Evolutionary conservation across 129 eudicot genomes (phyloP), one percentile per base, ranked within the genome.

Genomic region (Scalesia atractyloides): DNA sequence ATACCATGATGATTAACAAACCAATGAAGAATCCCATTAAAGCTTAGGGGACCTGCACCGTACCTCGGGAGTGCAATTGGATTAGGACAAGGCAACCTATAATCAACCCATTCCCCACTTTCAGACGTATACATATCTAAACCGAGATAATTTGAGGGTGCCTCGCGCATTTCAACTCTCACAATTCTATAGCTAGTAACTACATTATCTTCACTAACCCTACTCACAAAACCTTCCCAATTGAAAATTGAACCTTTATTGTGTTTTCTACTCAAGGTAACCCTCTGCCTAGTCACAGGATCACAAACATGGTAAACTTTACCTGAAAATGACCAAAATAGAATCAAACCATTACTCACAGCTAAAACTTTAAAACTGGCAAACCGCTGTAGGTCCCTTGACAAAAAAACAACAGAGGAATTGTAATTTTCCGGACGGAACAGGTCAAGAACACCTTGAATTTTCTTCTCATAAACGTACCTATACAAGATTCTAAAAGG

Each of bases 201-300:
- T 4, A 80, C 73, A 37, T 68, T 68, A 5, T 84, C 78, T 46
- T 80, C 82, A 58, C 76, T 68, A 3, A 84, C 58, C 58, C 39
- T 37, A 33, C 82, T 84, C 39, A 84, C 88, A 49, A 84, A 60
- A 26, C 88, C 84, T 41, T 84, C 88, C 12, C 88, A 80, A 15
- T 62, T 72, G 48, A 41, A 76, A 80, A 6, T 62, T 66, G 34
- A 24, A 24, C 1, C 5, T 30, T 30, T 2, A 24, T 3, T 76
- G 84, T 14, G 73, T 75, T 62, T 63, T 80, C 0, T 63, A 16
- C 57, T 59, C 16, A 84, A 70, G 13, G 82, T 68, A 15, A 76
- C 70, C 84, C 84, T 80, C n/a, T 76, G 82, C 41, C 82, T 57
- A 16, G 88, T 84, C 4, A 84, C 84, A 5, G 88, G 88, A 68